Conservation (phyloP, 2,329 filamentous ascomycete genomes). For the Aspergillus piperis region DNA sequence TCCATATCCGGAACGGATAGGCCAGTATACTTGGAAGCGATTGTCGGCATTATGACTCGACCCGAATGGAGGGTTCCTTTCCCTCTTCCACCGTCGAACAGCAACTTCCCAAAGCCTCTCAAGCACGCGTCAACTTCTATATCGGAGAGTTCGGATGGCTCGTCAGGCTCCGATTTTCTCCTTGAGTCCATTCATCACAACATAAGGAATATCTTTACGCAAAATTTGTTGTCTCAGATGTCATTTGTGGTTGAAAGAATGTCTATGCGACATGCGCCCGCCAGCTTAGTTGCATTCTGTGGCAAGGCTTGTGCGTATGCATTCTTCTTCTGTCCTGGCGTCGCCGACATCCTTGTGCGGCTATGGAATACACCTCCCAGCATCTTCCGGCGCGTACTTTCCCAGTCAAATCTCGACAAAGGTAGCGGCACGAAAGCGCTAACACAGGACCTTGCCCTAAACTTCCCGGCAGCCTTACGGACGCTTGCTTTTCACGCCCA, state of each 20-base stretch:
- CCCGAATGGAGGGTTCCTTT: conserved; percentile 80
- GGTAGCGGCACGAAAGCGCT: conserved; percentile 49
- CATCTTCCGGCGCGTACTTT: conserved; percentile 69
- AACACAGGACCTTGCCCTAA: conserved; percentile 65
- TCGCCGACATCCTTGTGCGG: conserved; percentile 79
- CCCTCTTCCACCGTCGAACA: conserved; percentile 57
- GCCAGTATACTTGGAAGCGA: conserved; percentile 74
- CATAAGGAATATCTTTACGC: conserved; percentile 80
- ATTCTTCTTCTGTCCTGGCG: conserved; percentile 86
- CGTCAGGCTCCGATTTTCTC: conserved; percentile 64
- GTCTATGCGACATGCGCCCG: conserved; percentile 72
- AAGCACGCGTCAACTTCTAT: conserved; percentile 47
- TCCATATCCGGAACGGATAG: conserved; percentile 82
- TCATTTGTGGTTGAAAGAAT: conserved; percentile 85
- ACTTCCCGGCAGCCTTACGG: conserved; percentile 69
- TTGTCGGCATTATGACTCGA: conserved; percentile 80
- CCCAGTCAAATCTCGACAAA: conserved; percentile 67
- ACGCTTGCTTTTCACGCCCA: conserved; percentile 65
- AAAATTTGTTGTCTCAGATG: conserved; percentile 82
- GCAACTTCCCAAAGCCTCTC: conserved; percentile 31
- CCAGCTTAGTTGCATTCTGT: conserved; percentile 77
- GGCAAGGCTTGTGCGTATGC: conserved; percentile 90
- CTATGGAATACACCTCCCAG: conserved; percentile 74
- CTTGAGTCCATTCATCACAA: conserved; percentile 82
- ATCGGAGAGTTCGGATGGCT: conserved; percentile 58